These are phyloP conservation scores for Trifolium fragiferum DNA, from an alignment of 306 rosid genomes.

Conservation along the genomic window DNA sequence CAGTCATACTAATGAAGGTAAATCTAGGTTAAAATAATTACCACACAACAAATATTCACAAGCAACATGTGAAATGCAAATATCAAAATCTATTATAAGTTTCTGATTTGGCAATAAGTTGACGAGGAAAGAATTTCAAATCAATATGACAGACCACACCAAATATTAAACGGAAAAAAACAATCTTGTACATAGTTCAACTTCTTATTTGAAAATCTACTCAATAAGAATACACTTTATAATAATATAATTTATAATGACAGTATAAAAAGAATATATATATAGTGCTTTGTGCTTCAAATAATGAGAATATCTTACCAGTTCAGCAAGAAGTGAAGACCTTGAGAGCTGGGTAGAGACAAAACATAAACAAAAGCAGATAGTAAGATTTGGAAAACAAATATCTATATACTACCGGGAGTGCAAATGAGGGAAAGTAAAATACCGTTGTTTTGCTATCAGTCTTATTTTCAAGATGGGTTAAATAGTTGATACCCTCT, in stretches of 20 bases:
- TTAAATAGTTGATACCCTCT: too few species aligned
- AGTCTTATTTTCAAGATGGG: slow-evolving; percentile 77
- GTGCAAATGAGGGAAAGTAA: slow-evolving; percentile 18
- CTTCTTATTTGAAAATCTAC: not conserved
- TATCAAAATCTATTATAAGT: not conserved
- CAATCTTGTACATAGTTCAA: too few species aligned
- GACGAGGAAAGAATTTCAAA: not conserved
- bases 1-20: too few species aligned
- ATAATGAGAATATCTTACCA: slow-evolving; percentile 59
- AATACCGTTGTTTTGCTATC: slow-evolving; percentile 93
- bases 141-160: not conserved
- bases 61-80: not conserved
- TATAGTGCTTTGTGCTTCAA: not conserved
- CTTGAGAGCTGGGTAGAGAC: slow-evolving; percentile 72
- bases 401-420: slow-evolving; percentile 1
- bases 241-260: not conserved
- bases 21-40: too few species aligned
- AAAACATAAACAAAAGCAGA: slow-evolving; percentile 21
- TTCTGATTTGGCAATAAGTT: not conserved
- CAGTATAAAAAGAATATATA: not conserved
- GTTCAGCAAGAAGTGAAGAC: slow-evolving; percentile 84
- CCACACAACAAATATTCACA: not conserved
- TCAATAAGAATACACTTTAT: not conserved
- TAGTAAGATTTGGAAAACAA: slow-evolving; percentile 37
- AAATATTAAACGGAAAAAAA: too few species aligned